Evolutionary conservation across 2,329 filamentous ascomycete species (phyloP).

Genomic region (Emmonsiellopsis sp.): DNA sequence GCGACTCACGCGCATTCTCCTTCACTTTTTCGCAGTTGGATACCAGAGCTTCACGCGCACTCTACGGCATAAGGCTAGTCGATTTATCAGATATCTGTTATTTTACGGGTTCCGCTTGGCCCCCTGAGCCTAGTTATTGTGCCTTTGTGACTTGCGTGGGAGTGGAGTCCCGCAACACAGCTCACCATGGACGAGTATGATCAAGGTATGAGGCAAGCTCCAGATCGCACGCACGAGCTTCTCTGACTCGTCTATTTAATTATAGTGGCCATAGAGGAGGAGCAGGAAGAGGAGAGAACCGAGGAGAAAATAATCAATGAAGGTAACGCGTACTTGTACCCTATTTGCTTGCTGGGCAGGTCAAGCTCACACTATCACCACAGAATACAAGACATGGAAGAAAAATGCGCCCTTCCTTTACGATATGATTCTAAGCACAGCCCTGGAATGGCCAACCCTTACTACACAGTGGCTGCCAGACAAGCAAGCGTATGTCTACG

Average conservation of each 20-base stretch:
- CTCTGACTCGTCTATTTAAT: neutral
- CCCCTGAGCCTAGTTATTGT: neutral
- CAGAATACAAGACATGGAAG: conserved; percentile 99
- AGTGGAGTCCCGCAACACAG: neutral
- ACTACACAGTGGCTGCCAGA: conserved; percentile 98
- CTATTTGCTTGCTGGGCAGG: neutral
- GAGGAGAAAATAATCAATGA: conserved; percentile 92
- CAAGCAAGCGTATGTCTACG: conserved; percentile 56
- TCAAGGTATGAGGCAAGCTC: conserved; percentile 13
- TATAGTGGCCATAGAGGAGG: conserved; percentile 24
- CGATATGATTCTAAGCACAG: conserved; percentile 91
- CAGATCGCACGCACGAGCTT: neutral
- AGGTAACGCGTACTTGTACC: conserved; percentile 39
- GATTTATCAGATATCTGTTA: neutral
- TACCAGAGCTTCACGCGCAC: neutral
- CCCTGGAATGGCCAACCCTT: conserved; percentile 92
- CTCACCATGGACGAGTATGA: conserved; percentile 6
- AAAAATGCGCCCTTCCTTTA: conserved; percentile 98
- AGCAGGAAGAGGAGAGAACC: conserved; percentile 62
- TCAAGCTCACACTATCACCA: neutral
- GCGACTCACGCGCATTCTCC: conserved; percentile 3
- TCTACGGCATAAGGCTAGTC: neutral
- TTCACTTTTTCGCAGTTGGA: neutral
- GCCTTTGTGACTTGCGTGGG: neutral
- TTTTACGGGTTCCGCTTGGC: neutral